Evolutionary conservation across 2,329 filamentous ascomycete genomes (phyloP), one percentile per base, ranked within the genome.

Genomic region (Ilyonectria destructans): DNA sequence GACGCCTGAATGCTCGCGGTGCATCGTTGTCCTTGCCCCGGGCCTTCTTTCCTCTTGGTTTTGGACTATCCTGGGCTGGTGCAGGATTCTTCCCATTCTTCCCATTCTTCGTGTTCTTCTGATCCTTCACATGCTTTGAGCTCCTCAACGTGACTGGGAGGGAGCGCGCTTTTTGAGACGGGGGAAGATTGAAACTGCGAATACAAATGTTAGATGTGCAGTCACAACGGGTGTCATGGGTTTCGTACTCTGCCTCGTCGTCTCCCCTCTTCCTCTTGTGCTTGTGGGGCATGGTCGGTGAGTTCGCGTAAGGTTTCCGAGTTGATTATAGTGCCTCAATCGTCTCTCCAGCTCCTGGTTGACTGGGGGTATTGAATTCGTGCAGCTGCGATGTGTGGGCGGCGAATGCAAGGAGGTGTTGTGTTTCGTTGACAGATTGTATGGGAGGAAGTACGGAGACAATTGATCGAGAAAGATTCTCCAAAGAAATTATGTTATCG

Each of bases 1-100:
- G 83, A 13, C 95, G 91, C 69, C 90, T 89, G 81, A 99, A 99
- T 1, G 93, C 94, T 73, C 94, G 92, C 0, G 96, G 96, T 1
- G 93, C 95, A 82, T 98, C 96, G 79, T 97, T 91, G 45, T 88
- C 85, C 33, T 79, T 80, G 58, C 67, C 82, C 79, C 82, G 86
- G 12, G 82, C 83, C 74, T 87, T 86, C 57, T 65, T 78, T 70
- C 78, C 75, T 83, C 89, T 76, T 72, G 80, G 64, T 72, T 77
- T 84, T 1, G 78, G 43, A 33, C 31, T 33, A 29, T 67, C 72
- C 52, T 71, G 69, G 33, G 61, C 71, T 69, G 80, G 75, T 31
- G 81, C 74, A 75, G 62, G 31, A 90, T 43, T 63, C 54, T 68
- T 46, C 74, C 79, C 62, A 78, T 75, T 68, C 79, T 73, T 60